Percentiles rank a stretch among this genome's conserved stretches.
phyloP scores from a whole-genome alignment of 768 basidiomycete genomes.

The Crucibulum laeve region DNA sequence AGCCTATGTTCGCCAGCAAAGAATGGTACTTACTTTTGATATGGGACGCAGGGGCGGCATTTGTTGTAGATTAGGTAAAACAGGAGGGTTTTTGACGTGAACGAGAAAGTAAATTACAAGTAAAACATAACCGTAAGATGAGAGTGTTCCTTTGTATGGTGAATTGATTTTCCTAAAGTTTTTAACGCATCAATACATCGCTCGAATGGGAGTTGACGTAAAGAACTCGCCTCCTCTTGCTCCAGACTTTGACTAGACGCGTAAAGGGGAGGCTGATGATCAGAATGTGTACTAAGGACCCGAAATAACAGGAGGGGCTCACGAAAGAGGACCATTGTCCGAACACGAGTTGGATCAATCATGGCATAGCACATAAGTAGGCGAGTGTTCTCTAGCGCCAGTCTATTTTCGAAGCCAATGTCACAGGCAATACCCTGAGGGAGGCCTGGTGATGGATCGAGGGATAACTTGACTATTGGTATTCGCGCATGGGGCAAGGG shows the following conservation, averaged over 20 bases:
- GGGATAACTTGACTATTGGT: conserved; percentile 95
- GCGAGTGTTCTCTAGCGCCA: conserved; percentile 96
- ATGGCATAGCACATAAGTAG: conserved; percentile 96
- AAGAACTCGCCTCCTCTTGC: conserved; percentile 76
- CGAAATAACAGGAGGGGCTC: conserved; percentile 32
- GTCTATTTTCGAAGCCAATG: conserved; percentile 96
- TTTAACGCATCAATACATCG: too few species aligned
- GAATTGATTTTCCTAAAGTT: conserved; percentile 99
- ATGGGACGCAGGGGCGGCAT: conserved; percentile 90
- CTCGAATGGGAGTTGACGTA: too few species aligned
- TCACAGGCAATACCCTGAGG: conserved; percentile 93
- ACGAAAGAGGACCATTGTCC: conserved; percentile 96
- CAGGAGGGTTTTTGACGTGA: conserved; percentile 96
- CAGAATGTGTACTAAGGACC: conserved; percentile 5
- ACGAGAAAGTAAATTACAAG: conserved; percentile 97
- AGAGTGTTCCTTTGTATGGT: conserved; percentile 93
- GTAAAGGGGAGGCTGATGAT: conserved; percentile 10
- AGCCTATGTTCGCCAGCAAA: conserved; percentile 3
- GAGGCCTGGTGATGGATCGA: conserved; percentile 79
- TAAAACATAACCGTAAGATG: conserved; percentile 95
- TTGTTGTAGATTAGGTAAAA: conserved; percentile 93
- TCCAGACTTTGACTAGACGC: conserved; percentile 92
- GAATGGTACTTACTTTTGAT: conserved; percentile 49
- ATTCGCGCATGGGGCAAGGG: conserved; percentile 95
- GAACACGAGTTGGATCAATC: conserved; percentile 89